Evolutionary conservation across 768 basidiomycete species (phyloP).

Genomic region (Psilocybe cyanescens): DNA sequence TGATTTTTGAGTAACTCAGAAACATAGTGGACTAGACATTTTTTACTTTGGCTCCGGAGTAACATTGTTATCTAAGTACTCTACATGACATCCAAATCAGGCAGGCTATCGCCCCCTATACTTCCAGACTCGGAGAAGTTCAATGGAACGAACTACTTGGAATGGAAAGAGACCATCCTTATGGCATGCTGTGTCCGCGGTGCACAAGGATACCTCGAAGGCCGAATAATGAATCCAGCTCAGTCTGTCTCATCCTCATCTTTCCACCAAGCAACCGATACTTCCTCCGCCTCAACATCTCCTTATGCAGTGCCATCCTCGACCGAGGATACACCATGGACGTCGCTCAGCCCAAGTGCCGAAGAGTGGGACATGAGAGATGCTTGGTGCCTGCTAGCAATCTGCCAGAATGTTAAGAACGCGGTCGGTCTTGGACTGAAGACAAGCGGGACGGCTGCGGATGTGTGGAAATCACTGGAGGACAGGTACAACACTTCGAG

Average conservation of each 20-base stretch:
- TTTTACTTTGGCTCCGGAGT: too few species aligned
- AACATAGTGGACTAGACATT: too few species aligned
- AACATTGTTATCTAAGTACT: too few species aligned
- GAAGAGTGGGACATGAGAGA: constrained; percentile 25
- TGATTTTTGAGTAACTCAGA: too few species aligned
- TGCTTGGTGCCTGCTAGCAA: constrained; percentile 16
- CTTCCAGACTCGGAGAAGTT: background rate
- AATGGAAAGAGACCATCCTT: background rate
- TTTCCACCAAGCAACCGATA: too few species aligned
- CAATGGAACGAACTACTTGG: constrained; percentile 1
- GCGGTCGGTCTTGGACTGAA: constrained; percentile 25
- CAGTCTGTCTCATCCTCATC: too few species aligned
- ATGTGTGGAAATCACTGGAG: constrained; percentile 22
- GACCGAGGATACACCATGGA: constrained; percentile 3
- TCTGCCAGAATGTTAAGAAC: constrained; percentile 28
- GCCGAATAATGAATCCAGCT: background rate
- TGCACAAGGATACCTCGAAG: constrained; percentile 2
- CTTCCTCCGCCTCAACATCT: too few species aligned
- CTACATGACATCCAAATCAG: too few species aligned
- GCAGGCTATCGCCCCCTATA: background rate
- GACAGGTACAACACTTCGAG: constrained; percentile 7
- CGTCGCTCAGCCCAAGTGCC: constrained; percentile 12
- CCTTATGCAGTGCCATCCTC: background rate
- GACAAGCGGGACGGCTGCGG: constrained; percentile 21
- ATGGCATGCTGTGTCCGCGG: background rate